Conservation (phyloP, 345 rosid genomes). For the Rubroshorea leprosula region DNA sequence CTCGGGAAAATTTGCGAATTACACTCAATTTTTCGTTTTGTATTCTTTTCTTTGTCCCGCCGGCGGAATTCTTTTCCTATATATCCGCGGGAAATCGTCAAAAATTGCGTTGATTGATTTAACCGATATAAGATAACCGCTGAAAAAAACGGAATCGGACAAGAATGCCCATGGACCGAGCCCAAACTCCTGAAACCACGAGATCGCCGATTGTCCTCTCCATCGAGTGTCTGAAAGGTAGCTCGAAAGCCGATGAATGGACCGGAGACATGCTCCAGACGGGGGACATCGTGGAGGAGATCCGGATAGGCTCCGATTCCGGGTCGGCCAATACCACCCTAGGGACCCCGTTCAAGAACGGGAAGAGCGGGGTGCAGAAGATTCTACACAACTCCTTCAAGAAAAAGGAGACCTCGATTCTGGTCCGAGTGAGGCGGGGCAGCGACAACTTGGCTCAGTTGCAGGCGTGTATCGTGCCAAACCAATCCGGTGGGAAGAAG, state of each 20-base stretch:
- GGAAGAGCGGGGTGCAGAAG: constrained; percentile 71
- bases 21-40: too few relatives aligned
- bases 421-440: constrained; percentile 74
- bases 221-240: constrained; percentile 83
- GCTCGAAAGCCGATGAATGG: constrained; percentile 92
- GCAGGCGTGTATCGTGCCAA: constrained; percentile 91
- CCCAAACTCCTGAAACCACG: constrained; percentile 34
- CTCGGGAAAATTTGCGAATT: too few relatives aligned
- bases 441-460: constrained; percentile 55
- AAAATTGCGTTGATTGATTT: too few relatives aligned
- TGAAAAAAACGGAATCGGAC: background rate
- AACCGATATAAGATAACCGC: too few relatives aligned
- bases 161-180: constrained; percentile 43
- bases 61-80: too few relatives aligned
- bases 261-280: constrained; percentile 94
- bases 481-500: constrained; percentile 54
- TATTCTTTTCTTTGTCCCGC: too few relatives aligned
- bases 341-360: constrained; percentile 82
- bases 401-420: constrained; percentile 71
- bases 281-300: constrained; percentile 94
- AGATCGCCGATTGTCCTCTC: constrained; percentile 51
- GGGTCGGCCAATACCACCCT: constrained; percentile 25
- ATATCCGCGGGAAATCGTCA: too few relatives aligned
- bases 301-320: constrained; percentile 61
- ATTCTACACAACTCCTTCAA: constrained; percentile 62